Conservation (phyloP, 2,329 filamentous ascomycete species). For the Botryotinia narcissicola region DNA sequence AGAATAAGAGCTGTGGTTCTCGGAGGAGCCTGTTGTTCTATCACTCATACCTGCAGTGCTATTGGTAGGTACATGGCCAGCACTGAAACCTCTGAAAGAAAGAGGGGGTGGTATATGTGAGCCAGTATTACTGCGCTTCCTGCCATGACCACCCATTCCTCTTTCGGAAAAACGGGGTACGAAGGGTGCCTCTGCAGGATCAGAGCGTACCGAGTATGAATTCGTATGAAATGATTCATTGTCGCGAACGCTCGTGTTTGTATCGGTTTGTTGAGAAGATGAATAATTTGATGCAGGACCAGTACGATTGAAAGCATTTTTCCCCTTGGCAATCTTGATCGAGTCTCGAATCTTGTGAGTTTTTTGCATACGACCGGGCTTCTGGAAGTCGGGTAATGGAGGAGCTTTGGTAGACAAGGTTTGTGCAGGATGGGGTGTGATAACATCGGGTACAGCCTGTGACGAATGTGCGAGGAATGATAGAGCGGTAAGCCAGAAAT, state of each 20-base stretch:
- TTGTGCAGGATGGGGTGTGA: slow-evolving; percentile 53
- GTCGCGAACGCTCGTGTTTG: slow-evolving; percentile 27
- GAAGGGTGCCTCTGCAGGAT: slow-evolving; percentile 64
- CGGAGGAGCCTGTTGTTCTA: slow-evolving; percentile 56
- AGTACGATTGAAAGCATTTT: slow-evolving; percentile 41
- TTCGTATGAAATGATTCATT: slow-evolving; percentile 31
- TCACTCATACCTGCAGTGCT: slow-evolving; percentile 59
- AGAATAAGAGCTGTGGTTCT: slow-evolving; percentile 50
- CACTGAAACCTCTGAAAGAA: slow-evolving; percentile 74
- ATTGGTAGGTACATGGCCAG: slow-evolving; percentile 43
- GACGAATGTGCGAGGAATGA: slow-evolving; percentile 92
- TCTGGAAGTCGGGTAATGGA: slow-evolving; percentile 48
- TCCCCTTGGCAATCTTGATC: slow-evolving; percentile 80
- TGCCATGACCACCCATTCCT: slow-evolving; percentile 57
- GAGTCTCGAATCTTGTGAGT: slow-evolving; percentile 72
- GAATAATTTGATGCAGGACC: slow-evolving; percentile 42
- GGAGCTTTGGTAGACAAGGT: slow-evolving; percentile 42
- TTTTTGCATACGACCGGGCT: slow-evolving; percentile 38
- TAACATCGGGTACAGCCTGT: slow-evolving; percentile 73
- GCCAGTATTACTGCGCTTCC: slow-evolving; percentile 87
- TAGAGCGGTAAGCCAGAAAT: slow-evolving; percentile 89
- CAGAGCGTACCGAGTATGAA: slow-evolving; percentile 26
- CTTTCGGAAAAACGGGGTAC: slow-evolving; percentile 68
- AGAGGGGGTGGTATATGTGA: slow-evolving; percentile 67
- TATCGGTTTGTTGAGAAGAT: slow-evolving; percentile 25